Evolutionary conservation across 2,329 filamentous ascomycete genomes (phyloP).

Genomic region (Aschersonia sp.): DNA sequence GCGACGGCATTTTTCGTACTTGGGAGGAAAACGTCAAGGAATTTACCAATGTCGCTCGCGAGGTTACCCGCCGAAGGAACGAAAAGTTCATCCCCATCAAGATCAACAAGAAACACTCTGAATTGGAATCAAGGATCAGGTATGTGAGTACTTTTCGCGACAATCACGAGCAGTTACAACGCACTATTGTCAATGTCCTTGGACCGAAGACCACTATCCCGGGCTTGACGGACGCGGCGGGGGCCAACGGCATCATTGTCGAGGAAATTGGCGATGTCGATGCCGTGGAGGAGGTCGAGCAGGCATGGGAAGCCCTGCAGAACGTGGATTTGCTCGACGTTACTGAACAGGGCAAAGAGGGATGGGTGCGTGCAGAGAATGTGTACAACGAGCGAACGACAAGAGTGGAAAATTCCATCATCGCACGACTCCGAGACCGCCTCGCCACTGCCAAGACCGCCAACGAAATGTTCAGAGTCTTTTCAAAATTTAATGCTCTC

Average conservation of each 20-base stretch:
- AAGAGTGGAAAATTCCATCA: conserved; percentile 96
- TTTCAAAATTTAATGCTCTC: conserved; percentile 98
- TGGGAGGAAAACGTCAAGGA: conserved; percentile 98
- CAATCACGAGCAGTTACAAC: conserved; percentile 94
- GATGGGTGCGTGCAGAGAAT: conserved; percentile 88
- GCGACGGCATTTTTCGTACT: conserved; percentile 72
- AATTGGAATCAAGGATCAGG: conserved; percentile 78
- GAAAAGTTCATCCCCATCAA: conserved; percentile 99
- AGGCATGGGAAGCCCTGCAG: conserved; percentile 86
- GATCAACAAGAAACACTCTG: conserved; percentile 72
- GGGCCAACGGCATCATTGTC: conserved; percentile 52
- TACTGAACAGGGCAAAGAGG: conserved; percentile 72
- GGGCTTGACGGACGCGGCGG: conserved; percentile 33
- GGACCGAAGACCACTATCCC: conserved; percentile 54
- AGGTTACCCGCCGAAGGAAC: conserved; percentile 82
- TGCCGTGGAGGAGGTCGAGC: conserved; percentile 87
- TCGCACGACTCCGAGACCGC: conserved; percentile 80
- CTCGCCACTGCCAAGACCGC: conserved; percentile 92
- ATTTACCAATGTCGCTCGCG: conserved; percentile 93
- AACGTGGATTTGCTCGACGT: conserved; percentile 94
- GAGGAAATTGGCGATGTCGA: conserved; percentile 97
- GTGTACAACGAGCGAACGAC: conserved; percentile 96
- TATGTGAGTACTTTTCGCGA: conserved; percentile 92
- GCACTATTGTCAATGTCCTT: conserved; percentile 93
- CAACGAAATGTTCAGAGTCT: conserved; percentile 99